Conservation (phyloP, 768 basidiomycete genomes). For the Leccinum arenicola region DNA sequence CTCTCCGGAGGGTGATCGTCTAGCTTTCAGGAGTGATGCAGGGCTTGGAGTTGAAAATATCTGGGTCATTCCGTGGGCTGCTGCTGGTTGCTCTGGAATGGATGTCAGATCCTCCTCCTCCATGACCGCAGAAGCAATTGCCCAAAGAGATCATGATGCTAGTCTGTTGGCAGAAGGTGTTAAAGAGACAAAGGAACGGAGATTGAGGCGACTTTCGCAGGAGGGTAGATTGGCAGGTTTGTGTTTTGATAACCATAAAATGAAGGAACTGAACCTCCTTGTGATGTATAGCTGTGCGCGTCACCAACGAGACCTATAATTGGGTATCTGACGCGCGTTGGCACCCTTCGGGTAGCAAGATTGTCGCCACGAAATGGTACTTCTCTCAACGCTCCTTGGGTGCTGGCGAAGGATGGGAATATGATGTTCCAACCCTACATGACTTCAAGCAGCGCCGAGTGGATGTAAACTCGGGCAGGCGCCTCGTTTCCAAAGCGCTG, state of each 20-base stretch:
- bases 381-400: slow-evolving; percentile 61
- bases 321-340: slow-evolving; percentile 70
- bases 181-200: slow-evolving; percentile 49
- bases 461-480: slow-evolving; percentile 43
- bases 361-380: slow-evolving; percentile 81
- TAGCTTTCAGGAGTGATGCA: slow-evolving; percentile 75
- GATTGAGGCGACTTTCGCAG: slow-evolving; percentile 44
- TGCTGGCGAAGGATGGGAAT: slow-evolving; percentile 75
- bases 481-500: slow-evolving; percentile 53
- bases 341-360: slow-evolving; percentile 59
- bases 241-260: neutral
- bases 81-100: slow-evolving; percentile 56
- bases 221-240: slow-evolving; percentile 56
- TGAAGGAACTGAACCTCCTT: slow-evolving; percentile 4
- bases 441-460: slow-evolving; percentile 23
- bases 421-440: slow-evolving; percentile 40
- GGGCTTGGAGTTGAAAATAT: slow-evolving; percentile 73
- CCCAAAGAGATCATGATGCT: slow-evolving; percentile 41
- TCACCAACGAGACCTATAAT: slow-evolving; percentile 75
- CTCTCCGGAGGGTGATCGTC: slow-evolving; percentile 58
- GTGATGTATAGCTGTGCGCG: slow-evolving; percentile 35
- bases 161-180: slow-evolving; percentile 46
- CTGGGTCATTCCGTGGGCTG: slow-evolving; percentile 62
- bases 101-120: slow-evolving; percentile 41
- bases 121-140: slow-evolving; percentile 37